Conservation (phyloP, 768 basidiomycete genomes). For the Psilocybe cyanescens region DNA sequence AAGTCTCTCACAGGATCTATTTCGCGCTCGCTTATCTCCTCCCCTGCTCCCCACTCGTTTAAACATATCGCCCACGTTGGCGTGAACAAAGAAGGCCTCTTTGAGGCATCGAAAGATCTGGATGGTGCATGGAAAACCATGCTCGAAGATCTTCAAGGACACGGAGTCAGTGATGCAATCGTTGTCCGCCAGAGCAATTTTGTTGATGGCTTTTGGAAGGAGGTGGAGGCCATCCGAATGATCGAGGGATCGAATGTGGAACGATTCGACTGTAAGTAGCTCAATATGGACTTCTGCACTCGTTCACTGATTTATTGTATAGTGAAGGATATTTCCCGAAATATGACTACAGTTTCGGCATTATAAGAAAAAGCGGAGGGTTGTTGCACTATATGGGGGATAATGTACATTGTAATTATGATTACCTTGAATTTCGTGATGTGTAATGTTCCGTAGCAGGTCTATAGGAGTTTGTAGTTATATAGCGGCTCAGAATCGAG, state of each 20-base stretch:
- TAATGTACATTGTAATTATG: conserved; percentile 10
- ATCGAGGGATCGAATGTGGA: conserved; percentile 21
- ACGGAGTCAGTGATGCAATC: conserved; percentile 29
- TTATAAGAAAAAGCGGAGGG: conserved; percentile 5
- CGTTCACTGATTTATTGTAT: neutral
- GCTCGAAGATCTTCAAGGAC: conserved; percentile 38
- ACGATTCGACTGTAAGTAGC: conserved; percentile 16
- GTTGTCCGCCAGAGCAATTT: conserved; percentile 32
- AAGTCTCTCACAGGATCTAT: conserved; percentile 29
- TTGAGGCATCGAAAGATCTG: conserved; percentile 57
- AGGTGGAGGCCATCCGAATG: conserved; percentile 27
- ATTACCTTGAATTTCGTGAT: conserved; percentile 1
- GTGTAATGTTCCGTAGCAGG: conserved; percentile 17
- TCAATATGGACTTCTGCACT: neutral
- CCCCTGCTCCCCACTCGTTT: conserved; percentile 63
- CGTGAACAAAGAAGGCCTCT: conserved; percentile 48
- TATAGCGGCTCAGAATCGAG: conserved; percentile 55
- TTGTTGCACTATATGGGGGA: neutral
- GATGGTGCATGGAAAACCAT: conserved; percentile 56
- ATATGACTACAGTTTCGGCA: conserved; percentile 15
- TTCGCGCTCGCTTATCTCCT: conserved; percentile 53
- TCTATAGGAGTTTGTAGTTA: conserved; percentile 14
- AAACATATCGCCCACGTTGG: conserved; percentile 71
- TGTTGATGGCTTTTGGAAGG: conserved; percentile 36
- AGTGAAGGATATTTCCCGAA: conserved; percentile 15